Base-by-base conservation (phyloP, 495 filamentous ascomycete genomes). In the Podospora pseudopauciseta region DNA sequence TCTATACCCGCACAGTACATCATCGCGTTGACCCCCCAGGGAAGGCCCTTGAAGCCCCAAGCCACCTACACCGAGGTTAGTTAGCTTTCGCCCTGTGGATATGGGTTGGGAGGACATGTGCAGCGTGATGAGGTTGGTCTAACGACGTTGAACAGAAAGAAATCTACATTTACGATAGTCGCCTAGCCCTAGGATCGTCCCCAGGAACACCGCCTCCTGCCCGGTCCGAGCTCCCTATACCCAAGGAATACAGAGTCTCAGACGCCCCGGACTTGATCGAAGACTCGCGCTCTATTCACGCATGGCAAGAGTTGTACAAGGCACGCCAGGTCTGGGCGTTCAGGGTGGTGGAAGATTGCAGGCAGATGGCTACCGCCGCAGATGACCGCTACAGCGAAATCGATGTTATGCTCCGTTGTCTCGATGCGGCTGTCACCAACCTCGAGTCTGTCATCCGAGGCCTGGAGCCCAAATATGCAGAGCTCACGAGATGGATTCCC, bases 131-230 rank as follows among this genome's bases (percentile, higher is more conserved):
- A 28, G 19, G 4, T 11, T 18, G 20, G n/a, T 63, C 72, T 75
- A 56, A 70, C 65, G 4, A 27, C 63, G 60, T 2, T 49, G n/a
- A 58, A 44, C 69, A 96, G 91, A 90, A 86, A 67, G 92, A 97
- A 75, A 88, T 97, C 68, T 96, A 91, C 72, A 86, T 97, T 44
- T 97, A 94, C 76, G 91, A 95, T 77, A 86, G 88, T 64, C 86
- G 88, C 70, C 86, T 88, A 72, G 85, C 89, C 27, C 80, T 86
- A 19, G 71, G 81, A 19, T 79, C 81, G 44, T 78, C 81, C 59
- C 70, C 78, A 57, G 74, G 74, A 39, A 71, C 79, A 68, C 71
- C 77, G 19, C 72, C 78, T 60, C 62, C 75, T 59, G 67, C 79
- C 55, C 80, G 85, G 65, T 81, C 85, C 71, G 82, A 85, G 66